Conservation (phyloP, 805 yeast genomes). For the Ogataea ganodermae region DNA sequence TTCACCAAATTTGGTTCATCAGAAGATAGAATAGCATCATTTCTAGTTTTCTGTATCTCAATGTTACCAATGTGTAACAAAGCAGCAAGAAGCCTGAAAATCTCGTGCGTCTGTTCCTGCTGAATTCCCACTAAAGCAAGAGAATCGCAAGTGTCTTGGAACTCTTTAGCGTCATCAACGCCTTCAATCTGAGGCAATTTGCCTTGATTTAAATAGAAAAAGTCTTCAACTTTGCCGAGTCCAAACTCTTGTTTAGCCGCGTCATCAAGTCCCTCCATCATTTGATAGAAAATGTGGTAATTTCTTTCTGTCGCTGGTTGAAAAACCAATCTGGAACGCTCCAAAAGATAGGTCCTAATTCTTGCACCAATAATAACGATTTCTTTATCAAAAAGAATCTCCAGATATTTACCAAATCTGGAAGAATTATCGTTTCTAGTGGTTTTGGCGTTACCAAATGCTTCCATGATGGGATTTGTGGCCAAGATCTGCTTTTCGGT, state of each 20-base stretch:
- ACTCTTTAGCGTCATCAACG: conserved; percentile 82
- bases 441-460: conserved; percentile 98
- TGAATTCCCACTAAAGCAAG: conserved; percentile 75
- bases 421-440: conserved; percentile 97
- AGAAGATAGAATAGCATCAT: conserved; percentile 74
- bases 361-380: conserved; percentile 91
- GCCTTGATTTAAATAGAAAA: conserved; percentile 85
- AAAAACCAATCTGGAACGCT: conserved; percentile 90
- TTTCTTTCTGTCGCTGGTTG: conserved; percentile 92
- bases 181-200: conserved; percentile 69
- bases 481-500: conserved; percentile 95
- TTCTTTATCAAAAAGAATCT: conserved; percentile 75
- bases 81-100: conserved; percentile 83
- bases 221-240: conserved; percentile 66
- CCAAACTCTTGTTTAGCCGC: conserved; percentile 59
- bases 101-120: conserved; percentile 56
- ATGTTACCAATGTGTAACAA: conserved; percentile 92
- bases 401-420: conserved; percentile 94
- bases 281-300: conserved; percentile 92
- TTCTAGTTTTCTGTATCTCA: conserved; percentile 79
- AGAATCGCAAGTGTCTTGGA: conserved; percentile 73
- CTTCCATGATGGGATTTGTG: conserved; percentile 96
- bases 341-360: conserved; percentile 88
- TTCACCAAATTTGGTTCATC: conserved; percentile 85
- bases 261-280: conserved; percentile 68